These are phyloP conservation scores for Dioscorea cayenensis DNA, from an alignment of 116 monocot genomes.

Conservation along the genomic window DNA sequence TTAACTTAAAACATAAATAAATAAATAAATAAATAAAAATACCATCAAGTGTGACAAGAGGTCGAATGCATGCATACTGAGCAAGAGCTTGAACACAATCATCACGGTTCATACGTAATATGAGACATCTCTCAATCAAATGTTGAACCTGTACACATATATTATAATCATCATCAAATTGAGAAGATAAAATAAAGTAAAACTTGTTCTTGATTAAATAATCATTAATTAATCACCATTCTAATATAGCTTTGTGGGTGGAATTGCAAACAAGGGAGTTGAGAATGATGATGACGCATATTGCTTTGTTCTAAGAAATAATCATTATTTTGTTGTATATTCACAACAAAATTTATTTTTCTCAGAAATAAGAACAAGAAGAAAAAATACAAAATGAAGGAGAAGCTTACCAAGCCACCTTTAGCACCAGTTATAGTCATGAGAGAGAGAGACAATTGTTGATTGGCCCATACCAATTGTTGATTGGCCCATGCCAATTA, in stretches of 20 bases:
- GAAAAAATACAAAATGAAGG: background rate
- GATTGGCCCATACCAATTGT: too few species aligned
- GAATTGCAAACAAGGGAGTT: constrained; percentile 45
- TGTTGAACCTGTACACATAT: constrained; percentile 41
- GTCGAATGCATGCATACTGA: constrained; percentile 36
- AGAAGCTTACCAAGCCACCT: constrained; percentile 73
- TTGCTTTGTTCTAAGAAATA: too few species aligned
- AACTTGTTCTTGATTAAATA: background rate
- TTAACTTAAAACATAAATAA: too few species aligned
- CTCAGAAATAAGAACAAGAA: background rate
- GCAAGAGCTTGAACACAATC: constrained; percentile 39
- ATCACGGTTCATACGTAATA: constrained; percentile 39
- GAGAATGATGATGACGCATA: constrained; percentile 10
- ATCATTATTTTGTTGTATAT: too few species aligned
- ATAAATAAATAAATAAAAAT: too few species aligned
- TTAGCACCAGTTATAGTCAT: constrained; percentile 97
- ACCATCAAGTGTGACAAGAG: constrained; percentile 41
- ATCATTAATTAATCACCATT: constrained; percentile 24
- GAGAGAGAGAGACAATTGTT: too few species aligned
- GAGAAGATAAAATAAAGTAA: background rate
- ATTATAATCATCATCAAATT: background rate
- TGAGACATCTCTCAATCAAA: constrained; percentile 59
- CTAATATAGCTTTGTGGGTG: constrained; percentile 42
- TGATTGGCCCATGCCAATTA: too few species aligned
- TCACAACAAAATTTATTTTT: too few species aligned